These are phyloP conservation scores for Mortierella sp. DNA, from an alignment of 371 early-diverging fungal genomes.

Conservation along the genomic window DNA sequence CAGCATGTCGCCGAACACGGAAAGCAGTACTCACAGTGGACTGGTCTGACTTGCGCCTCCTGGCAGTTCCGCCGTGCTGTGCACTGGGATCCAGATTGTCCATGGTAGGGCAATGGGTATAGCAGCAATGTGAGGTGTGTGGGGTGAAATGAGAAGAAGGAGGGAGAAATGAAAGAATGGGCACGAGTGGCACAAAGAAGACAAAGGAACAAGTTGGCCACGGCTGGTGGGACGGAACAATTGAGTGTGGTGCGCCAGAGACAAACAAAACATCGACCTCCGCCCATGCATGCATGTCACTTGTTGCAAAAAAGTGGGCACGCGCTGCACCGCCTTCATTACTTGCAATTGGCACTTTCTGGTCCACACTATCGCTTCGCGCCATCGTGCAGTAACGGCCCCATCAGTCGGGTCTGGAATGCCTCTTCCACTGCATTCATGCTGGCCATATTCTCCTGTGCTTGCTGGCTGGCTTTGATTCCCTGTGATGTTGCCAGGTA, in stretches of 20 bases:
- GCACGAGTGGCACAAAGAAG: neutral
- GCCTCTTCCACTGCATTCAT: slow-evolving; percentile 25
- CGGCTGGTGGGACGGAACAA: no score
- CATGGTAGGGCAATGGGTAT: neutral
- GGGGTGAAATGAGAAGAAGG: neutral
- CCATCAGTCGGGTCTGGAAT: slow-evolving; percentile 28
- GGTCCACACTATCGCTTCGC: neutral
- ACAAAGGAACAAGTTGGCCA: no score
- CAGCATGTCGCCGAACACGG: no score
- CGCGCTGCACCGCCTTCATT: slow-evolving; percentile 1
- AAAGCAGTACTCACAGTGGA: neutral
- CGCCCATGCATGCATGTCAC: no score
- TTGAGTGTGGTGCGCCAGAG: no score
- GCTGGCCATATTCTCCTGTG: slow-evolving; percentile 31
- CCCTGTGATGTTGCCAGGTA: slow-evolving; percentile 47
- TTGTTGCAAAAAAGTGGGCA: no score
- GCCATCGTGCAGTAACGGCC: slow-evolving; percentile 15
- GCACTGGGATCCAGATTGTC: slow-evolving; percentile 19
- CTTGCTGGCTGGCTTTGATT: slow-evolving; percentile 51
- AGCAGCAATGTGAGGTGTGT: neutral
- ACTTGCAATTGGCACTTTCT: neutral
- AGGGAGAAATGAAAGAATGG: neutral
- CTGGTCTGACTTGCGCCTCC: slow-evolving; percentile 41
- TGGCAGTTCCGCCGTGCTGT: slow-evolving; percentile 7
- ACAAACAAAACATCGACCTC: no score